These are phyloP conservation scores for Babesia sp. DNA, from an alignment of 169 alveolate species.

Conservation along the genomic window DNA sequence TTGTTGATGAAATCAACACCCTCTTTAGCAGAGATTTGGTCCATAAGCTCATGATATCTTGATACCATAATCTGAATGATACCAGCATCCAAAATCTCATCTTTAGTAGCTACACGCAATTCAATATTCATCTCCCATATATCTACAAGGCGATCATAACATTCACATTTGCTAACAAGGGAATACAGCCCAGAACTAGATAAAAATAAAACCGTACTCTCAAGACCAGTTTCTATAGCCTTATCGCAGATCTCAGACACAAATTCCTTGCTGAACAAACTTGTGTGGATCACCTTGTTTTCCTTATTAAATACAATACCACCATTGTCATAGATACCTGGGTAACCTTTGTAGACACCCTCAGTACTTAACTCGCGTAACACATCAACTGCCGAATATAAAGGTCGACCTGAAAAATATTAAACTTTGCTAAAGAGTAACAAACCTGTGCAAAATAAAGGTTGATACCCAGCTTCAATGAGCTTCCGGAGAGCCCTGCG, in stretches of 20 bases:
- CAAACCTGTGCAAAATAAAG: conserved; percentile 64
- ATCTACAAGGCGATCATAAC: neutral
- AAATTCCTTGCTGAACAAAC: neutral
- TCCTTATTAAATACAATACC: neutral
- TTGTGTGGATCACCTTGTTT: neutral
- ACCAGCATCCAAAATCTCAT: neutral
- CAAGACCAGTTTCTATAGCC: neutral
- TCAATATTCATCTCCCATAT: neutral
- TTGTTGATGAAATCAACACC: conserved; percentile 13
- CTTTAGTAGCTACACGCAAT: neutral
- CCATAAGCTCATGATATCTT: neutral
- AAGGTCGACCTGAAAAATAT: conserved; percentile 7
- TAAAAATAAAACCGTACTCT: conserved; percentile 4
- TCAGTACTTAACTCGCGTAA: neutral
- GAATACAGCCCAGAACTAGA: neutral
- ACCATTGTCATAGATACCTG: conserved; percentile 5
- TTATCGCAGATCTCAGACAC: neutral
- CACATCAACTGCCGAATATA: neutral
- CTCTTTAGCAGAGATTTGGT: neutral
- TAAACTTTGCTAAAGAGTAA: neutral
- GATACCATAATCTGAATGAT: conserved; percentile 4
- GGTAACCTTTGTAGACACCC: conserved; percentile 24
- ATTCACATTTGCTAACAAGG: neutral
- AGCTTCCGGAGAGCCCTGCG: conserved; percentile 43
- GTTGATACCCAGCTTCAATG: conserved; percentile 24